These are phyloP conservation scores for Diatrype stigma DNA, from an alignment of 2,329 filamentous ascomycete genomes.

Conservation along the genomic window DNA sequence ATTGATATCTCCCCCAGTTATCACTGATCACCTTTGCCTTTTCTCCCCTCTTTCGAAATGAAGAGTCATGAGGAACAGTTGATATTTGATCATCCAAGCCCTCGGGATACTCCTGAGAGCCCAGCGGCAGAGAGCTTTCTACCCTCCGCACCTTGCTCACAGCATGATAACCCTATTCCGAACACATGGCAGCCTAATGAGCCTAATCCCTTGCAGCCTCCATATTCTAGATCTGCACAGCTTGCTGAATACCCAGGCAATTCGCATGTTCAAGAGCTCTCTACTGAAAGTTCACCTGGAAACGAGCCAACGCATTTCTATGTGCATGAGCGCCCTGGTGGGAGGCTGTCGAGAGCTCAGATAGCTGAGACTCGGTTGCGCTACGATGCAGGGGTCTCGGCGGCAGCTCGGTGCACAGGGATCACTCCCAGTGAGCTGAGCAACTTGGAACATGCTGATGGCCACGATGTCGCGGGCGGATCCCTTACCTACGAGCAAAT, in stretches of 20 bases:
- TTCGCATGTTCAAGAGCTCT: background rate
- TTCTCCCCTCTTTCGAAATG: too few species aligned
- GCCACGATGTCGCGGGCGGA: background rate
- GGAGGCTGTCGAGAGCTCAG: too few species aligned
- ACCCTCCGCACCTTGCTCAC: background rate
- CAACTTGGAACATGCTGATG: background rate
- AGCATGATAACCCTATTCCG: background rate
- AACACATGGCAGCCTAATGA: background rate
- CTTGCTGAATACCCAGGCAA: background rate
- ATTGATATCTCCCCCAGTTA: too few species aligned
- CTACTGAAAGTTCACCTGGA: background rate
- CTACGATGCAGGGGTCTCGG: background rate
- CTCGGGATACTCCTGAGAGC: background rate
- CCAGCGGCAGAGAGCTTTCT: background rate
- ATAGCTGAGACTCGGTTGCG: background rate
- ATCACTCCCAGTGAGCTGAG: background rate
- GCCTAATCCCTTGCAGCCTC: background rate
- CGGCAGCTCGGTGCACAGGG: background rate
- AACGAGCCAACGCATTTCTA: background rate
- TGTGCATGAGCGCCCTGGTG: too few species aligned
- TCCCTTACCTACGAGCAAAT: constrained; percentile 1
- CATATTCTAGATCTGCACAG: background rate
- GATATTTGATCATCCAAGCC: background rate
- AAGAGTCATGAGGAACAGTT: background rate
- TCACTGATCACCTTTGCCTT: too few species aligned